Evolutionary conservation across 495 filamentous ascomycete genomes (phyloP), one percentile per base, ranked within the genome.

Genomic region (Trichoderma gamsii): DNA sequence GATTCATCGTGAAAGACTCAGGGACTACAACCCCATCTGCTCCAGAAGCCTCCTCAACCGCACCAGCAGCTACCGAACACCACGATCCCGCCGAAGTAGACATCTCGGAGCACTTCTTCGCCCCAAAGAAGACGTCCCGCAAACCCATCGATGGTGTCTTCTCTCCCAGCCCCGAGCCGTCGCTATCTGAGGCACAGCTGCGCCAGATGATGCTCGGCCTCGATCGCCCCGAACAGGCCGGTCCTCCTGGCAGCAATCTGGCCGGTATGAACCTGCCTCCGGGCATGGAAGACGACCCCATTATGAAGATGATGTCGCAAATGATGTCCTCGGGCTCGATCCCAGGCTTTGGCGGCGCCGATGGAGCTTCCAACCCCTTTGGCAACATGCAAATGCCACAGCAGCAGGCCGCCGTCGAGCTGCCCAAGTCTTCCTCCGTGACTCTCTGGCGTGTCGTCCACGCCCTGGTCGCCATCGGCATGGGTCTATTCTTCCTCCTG

Each of bases 391-490:
- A 63, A 25, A 32, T 38, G 15, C 67, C 64, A 13, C 68, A 67
- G 23, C 49, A 63, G 32, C 41, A 67, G 15, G 70, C 63, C 43
- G 11, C 61, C 21, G 15, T 4, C 68, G 73, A 73, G 67, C 73
- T 73, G 65, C 70, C 69, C 46, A 72, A 73, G 61, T 69, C 72
- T 27, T 83, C 78, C 67, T 77, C 76, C 12, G 72, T 77, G 1
- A 83, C 86, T 67, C 68, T 92, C 1, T 96, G 92, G 91, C 87
- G 90, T 66, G 80, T 91, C 16, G 73, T 95, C 18, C 93, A 97
- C 76, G 85, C 87, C 3, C 49, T 92, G 0, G 90, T 93, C 76
- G 87, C 92, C 0, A 74, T 96, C 15, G 76, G 79, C 0, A 79
- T 96, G 5, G 91, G 88, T 0, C 70, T 90, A 13, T 96, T 95